Evolutionary conservation across 805 yeast species (phyloP).

Genomic region (Kazachstania kunashirensis): DNA sequence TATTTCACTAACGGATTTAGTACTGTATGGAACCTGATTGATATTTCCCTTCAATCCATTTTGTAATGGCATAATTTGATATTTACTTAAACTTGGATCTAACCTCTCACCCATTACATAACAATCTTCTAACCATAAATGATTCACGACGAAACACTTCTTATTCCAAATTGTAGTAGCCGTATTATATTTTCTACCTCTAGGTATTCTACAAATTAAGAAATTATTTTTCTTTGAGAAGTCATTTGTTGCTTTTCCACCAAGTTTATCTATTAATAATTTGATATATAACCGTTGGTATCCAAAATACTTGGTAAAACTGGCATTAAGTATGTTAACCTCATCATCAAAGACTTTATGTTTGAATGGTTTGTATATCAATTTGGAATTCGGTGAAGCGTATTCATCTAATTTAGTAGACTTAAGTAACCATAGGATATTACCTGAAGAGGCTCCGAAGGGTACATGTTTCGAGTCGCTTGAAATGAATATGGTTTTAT

Average conservation of each 20-base stretch:
- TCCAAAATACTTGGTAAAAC: conserved; percentile 75
- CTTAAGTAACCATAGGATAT: conserved; percentile 64
- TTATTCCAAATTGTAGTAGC: conserved; percentile 52
- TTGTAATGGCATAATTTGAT: not conserved
- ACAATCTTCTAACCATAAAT: conserved; percentile 65
- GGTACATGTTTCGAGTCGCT: not conserved
- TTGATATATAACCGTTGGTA: conserved; percentile 69
- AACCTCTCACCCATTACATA: not conserved
- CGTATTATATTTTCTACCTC: conserved; percentile 70
- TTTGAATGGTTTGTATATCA: conserved; percentile 62
- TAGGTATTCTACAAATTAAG: conserved; percentile 54
- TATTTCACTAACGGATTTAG: not conserved
- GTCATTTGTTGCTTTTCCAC: conserved; percentile 63
- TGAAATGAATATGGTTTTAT: not conserved
- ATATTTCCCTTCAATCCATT: not conserved
- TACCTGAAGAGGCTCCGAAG: conserved; percentile 38
- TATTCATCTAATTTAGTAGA: conserved; percentile 46
- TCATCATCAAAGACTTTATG: conserved; percentile 41
- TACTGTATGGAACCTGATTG: not conserved
- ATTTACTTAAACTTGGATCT: not conserved
- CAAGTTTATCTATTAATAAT: conserved; percentile 51
- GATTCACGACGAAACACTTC: conserved; percentile 48
- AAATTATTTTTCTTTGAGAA: conserved; percentile 57
- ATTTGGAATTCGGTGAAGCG: conserved; percentile 42
- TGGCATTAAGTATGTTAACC: conserved; percentile 36